A percentile compares a stretch with the other conserved stretches of the same genome.
Conservation (phyloP, 306 rosid genomes). For the Phaseolus lunatus region DNA sequence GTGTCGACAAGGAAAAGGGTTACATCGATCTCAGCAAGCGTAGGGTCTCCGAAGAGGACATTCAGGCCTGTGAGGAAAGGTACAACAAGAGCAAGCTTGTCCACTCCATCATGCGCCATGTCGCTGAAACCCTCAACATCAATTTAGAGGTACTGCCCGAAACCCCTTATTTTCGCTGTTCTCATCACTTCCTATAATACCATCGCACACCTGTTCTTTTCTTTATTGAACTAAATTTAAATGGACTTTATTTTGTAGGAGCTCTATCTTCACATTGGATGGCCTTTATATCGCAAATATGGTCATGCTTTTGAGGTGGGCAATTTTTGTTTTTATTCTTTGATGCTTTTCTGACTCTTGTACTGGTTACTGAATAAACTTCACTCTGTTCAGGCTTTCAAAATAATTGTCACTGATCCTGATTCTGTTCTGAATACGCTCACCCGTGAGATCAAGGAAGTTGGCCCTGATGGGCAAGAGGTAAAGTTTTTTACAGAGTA, state of each 20-base stretch:
- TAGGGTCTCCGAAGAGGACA: slow-evolving; percentile 96
- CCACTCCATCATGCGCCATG: slow-evolving; percentile 97
- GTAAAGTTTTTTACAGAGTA: slow-evolving; percentile 48
- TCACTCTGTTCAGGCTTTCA: slow-evolving; percentile 74
- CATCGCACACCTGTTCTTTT: too few species aligned
- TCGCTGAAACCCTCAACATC: slow-evolving; percentile 76
- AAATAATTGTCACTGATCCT: slow-evolving; percentile 85
- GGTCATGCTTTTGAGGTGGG: slow-evolving; percentile 97
- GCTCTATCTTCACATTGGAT: slow-evolving; percentile 81
- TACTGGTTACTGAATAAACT: slow-evolving; percentile 8
- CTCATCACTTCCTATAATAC: too few species aligned
- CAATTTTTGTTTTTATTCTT: background rate
- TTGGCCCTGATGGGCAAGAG: slow-evolving; percentile 94
- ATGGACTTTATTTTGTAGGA: slow-evolving; percentile 40
- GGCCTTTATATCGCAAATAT: slow-evolving; percentile 95
- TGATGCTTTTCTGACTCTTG: slow-evolving; percentile 16
- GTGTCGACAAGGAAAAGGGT: slow-evolving; percentile 95
- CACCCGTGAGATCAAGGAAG: slow-evolving; percentile 84
- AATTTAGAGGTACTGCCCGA: slow-evolving; percentile 64
- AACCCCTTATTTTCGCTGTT: too few species aligned
- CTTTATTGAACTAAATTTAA: too few species aligned
- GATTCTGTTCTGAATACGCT: slow-evolving; percentile 81
- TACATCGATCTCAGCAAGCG: slow-evolving; percentile 96
- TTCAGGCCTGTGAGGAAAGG: slow-evolving; percentile 88
- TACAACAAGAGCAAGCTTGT: slow-evolving; percentile 98